Conservation (phyloP, 441 rosid genomes). For the Syzygium syzygioides region DNA sequence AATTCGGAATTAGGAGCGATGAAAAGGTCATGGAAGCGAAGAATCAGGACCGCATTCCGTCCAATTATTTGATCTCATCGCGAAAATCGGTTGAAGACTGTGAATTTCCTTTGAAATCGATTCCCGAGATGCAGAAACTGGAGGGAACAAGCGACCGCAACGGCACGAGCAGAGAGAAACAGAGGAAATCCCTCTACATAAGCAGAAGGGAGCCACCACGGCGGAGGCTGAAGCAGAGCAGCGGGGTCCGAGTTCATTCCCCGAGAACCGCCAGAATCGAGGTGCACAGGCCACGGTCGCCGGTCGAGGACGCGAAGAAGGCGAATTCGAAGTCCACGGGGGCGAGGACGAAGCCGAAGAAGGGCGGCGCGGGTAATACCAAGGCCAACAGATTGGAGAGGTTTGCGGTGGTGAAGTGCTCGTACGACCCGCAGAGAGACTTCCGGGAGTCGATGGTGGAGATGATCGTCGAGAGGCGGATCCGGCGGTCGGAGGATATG, state of each 20-base stretch:
- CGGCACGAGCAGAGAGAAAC: conserved; percentile 41
- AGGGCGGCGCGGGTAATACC: conserved; percentile 13
- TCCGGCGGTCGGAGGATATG: conserved; percentile 55
- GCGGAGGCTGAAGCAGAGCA: conserved; percentile 35
- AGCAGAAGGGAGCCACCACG: conserved; percentile 40
- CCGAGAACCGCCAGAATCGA: conserved; percentile 49
- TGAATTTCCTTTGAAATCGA: conserved; percentile 10
- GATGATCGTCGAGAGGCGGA: conserved; percentile 73
- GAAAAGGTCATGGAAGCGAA: conserved; percentile 22
- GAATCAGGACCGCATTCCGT: neutral
- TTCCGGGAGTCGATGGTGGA: conserved; percentile 88
- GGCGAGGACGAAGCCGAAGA: conserved; percentile 19
- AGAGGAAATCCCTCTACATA: conserved; percentile 67
- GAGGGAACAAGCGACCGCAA: conserved; percentile 38
- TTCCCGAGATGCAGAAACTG: conserved; percentile 31
- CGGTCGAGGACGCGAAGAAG: conserved; percentile 52
- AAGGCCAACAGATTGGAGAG: conserved; percentile 31
- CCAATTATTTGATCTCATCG: neutral
- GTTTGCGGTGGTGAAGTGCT: conserved; percentile 73
- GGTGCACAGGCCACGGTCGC: conserved; percentile 51
- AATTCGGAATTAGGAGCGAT: conserved; percentile 23
- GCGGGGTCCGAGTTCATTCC: conserved; percentile 46
- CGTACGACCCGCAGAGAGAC: conserved; percentile 66
- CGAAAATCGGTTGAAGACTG: conserved; percentile 1
- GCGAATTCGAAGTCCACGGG: conserved; percentile 36